Percentiles rank a stretch among this genome's conserved stretches.
Conservation (phyloP, 768 basidiomycete species). For the Lactarius indigo region DNA sequence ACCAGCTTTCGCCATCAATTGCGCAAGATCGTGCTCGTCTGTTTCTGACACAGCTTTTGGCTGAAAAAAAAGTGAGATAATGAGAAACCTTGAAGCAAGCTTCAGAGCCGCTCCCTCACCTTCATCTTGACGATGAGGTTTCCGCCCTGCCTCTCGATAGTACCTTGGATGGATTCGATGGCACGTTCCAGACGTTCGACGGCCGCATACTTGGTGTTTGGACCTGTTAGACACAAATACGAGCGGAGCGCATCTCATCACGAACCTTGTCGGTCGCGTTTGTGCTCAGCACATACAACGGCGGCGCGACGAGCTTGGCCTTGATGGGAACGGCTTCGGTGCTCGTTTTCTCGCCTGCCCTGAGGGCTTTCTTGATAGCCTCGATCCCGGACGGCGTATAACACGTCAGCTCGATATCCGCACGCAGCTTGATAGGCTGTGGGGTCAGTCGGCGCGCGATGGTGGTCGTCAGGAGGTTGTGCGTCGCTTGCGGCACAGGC, state of each 20-base stretch:
- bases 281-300: slow-evolving; percentile 91
- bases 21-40: slow-evolving; percentile 95
- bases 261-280: slow-evolving; percentile 94
- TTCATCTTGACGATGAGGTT: slow-evolving; percentile 94
- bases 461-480: slow-evolving; percentile 65
- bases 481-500: slow-evolving; percentile 53
- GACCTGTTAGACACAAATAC: not conserved
- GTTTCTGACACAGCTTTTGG: slow-evolving; percentile 98
- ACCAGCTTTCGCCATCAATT: slow-evolving; percentile 93
- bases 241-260: not conserved
- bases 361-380: slow-evolving; percentile 89
- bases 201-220: slow-evolving; percentile 63
- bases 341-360: slow-evolving; percentile 84
- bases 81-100: not conserved
- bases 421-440: slow-evolving; percentile 97
- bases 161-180: slow-evolving; percentile 82
- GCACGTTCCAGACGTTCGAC: slow-evolving; percentile 93
- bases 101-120: slow-evolving; percentile 42
- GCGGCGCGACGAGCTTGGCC: slow-evolving; percentile 94
- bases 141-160: slow-evolving; percentile 84
- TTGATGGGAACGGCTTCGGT: slow-evolving; percentile 93
- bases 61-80: slow-evolving; percentile 37
- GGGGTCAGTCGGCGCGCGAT: slow-evolving; percentile 95
- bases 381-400: slow-evolving; percentile 95
- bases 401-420: slow-evolving; percentile 96